These are phyloP conservation scores for Phytophthora ohioensis DNA, from an alignment of 352 stramenopile species.

Conservation along the genomic window DNA sequence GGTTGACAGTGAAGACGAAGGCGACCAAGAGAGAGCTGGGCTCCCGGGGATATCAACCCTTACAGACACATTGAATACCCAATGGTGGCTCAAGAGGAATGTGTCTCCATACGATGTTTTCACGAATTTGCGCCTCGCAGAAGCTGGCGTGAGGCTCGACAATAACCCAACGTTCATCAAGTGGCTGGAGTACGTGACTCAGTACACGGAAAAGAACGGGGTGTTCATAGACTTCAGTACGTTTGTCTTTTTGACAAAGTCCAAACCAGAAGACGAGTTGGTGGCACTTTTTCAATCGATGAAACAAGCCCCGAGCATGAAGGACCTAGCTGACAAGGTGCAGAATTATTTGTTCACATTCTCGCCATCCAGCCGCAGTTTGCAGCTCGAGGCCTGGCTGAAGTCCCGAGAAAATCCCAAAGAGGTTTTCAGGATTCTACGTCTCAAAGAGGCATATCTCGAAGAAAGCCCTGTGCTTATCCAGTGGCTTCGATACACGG, in stretches of 20 bases:
- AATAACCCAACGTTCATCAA: too few relatives aligned
- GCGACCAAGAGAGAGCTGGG: too few relatives aligned
- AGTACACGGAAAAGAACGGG: too few relatives aligned
- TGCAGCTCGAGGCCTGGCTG: not conserved
- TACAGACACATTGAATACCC: too few relatives aligned
- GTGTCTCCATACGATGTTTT: too few relatives aligned
- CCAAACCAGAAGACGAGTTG: not conserved
- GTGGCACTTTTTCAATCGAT: slow-evolving; percentile 5
- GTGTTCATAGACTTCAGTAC: too few relatives aligned
- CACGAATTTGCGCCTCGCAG: too few relatives aligned
- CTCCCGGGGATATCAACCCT: too few relatives aligned
- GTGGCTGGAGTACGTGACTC: too few relatives aligned
- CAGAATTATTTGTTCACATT: not conserved
- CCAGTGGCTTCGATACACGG: not conserved
- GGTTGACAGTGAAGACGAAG: too few relatives aligned
- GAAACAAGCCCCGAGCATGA: not conserved
- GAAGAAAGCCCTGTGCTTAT: not conserved
- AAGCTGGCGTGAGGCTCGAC: too few relatives aligned
- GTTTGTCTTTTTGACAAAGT: not conserved
- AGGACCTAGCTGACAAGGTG: slow-evolving; percentile 7
- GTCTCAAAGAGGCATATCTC: not conserved
- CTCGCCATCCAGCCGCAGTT: not conserved
- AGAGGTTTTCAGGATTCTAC: slow-evolving; percentile 1
- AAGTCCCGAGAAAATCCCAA: not conserved
- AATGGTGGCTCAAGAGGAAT: too few relatives aligned